Conservation (phyloP, 345 rosid genomes). For the Rubroshorea leprosula region DNA sequence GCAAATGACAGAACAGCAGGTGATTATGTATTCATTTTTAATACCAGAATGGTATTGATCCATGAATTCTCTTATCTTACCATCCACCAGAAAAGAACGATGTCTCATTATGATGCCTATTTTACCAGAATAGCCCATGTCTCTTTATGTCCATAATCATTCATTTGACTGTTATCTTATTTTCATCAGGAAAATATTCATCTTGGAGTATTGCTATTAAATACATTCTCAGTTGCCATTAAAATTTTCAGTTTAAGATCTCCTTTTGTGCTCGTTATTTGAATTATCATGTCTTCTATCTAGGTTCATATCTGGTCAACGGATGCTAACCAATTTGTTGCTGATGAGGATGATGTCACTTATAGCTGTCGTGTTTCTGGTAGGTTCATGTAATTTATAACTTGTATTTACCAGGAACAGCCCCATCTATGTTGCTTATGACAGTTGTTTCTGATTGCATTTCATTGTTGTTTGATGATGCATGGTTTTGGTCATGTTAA, state of each 20-base stretch:
- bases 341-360: constrained; percentile 87
- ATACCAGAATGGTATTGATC: neutral
- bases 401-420: too few species aligned
- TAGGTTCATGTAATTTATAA: constrained; percentile 23
- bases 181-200: too few species aligned
- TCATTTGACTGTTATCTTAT: too few species aligned
- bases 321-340: constrained; percentile 86
- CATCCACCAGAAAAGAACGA: neutral
- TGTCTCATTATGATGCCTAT: neutral
- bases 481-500: too few species aligned
- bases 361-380: constrained; percentile 93
- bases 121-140: neutral
- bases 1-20: constrained; percentile 93
- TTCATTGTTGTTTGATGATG: too few species aligned
- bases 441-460: neutral
- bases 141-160: too few species aligned
- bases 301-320: constrained; percentile 77
- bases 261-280: neutral
- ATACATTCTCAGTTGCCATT: neutral
- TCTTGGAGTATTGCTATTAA: too few species aligned
- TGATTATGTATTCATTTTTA: constrained; percentile 14
- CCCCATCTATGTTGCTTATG: neutral
- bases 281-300: constrained; percentile 10
- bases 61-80: neutral
- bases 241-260: neutral